Evolutionary conservation across 140 eudicot species (phyloP).

Genomic region (Oenanthe javanica): DNA sequence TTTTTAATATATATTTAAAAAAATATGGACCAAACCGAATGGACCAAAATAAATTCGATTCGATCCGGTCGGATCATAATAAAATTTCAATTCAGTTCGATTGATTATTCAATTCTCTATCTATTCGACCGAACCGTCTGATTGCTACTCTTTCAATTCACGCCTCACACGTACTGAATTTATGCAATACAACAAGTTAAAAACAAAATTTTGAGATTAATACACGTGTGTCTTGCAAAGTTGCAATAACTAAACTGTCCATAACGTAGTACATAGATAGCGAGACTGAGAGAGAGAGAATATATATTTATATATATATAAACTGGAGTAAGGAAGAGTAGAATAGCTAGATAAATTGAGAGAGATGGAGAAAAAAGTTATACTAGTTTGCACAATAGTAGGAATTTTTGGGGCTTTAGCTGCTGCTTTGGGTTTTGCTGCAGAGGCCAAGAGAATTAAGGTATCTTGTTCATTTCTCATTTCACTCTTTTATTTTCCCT

Average conservation of each 20-base stretch:
- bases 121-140: too few species aligned
- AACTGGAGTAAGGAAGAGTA: background rate
- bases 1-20: too few species aligned
- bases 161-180: too few species aligned
- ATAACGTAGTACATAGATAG: background rate
- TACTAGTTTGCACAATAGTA: slow-evolving; percentile 6
- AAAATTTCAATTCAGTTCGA: too few species aligned
- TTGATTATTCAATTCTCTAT: too few species aligned
- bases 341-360: background rate
- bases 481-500: background rate
- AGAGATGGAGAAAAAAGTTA: slow-evolving; percentile 13
- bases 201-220: too few species aligned
- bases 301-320: background rate
- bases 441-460: slow-evolving; percentile 29
- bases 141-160: too few species aligned
- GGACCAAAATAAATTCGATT: too few species aligned
- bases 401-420: slow-evolving; percentile 25
- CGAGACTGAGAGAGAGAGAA: background rate
- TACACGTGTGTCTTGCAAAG: background rate
- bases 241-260: too few species aligned
- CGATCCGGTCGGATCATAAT: too few species aligned
- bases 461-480: background rate
- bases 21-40: too few species aligned
- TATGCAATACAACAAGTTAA: too few species aligned
- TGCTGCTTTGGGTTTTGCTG: slow-evolving; percentile 28